Conservation (phyloP, 1,284 basidiomycete species). For the Cryptococcus amylolentus region DNA sequence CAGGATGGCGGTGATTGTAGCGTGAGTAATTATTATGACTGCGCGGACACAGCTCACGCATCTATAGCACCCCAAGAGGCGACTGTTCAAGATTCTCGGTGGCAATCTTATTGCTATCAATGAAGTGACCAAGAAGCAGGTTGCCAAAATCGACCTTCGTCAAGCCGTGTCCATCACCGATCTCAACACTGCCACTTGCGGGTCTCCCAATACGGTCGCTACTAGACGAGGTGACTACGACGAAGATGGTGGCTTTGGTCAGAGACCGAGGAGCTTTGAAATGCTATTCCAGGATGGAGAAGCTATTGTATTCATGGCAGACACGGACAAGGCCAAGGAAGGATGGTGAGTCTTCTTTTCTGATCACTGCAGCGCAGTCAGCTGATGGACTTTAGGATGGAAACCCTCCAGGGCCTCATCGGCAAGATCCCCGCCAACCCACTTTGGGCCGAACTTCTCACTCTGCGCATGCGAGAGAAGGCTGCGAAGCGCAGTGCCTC, state of each 20-base stretch:
- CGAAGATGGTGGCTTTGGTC: slow-evolving; percentile 54
- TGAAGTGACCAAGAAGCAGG: slow-evolving; percentile 88
- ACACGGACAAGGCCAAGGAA: slow-evolving; percentile 80
- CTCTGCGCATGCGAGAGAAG: slow-evolving; percentile 19
- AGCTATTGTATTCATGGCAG: slow-evolving; percentile 85
- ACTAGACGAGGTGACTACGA: slow-evolving; percentile 61
- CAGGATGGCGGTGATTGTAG: slow-evolving; percentile 93
- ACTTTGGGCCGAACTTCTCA: slow-evolving; percentile 78
- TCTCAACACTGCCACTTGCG: slow-evolving; percentile 52
- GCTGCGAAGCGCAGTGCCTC: slow-evolving; percentile 9
- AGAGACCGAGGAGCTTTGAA: slow-evolving; percentile 71
- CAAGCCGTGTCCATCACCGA: slow-evolving; percentile 76
- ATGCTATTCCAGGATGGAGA: slow-evolving; percentile 75
- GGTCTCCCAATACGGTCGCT: slow-evolving; percentile 20
- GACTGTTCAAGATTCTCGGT: slow-evolving; percentile 81
- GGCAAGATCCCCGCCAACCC: slow-evolving; percentile 84
- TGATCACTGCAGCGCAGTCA: background rate
- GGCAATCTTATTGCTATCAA: slow-evolving; percentile 85
- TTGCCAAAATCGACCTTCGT: slow-evolving; percentile 83
- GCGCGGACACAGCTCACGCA: no score
- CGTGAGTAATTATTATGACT: slow-evolving; percentile 55
- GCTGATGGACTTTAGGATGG: slow-evolving; percentile 59
- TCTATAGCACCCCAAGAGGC: slow-evolving; percentile 66
- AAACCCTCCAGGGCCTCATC: slow-evolving; percentile 71
- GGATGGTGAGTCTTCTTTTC: slow-evolving; percentile 64